phyloP scores from a whole-genome alignment of 179 eudicot species.

The Spinacia oleracea region DNA sequence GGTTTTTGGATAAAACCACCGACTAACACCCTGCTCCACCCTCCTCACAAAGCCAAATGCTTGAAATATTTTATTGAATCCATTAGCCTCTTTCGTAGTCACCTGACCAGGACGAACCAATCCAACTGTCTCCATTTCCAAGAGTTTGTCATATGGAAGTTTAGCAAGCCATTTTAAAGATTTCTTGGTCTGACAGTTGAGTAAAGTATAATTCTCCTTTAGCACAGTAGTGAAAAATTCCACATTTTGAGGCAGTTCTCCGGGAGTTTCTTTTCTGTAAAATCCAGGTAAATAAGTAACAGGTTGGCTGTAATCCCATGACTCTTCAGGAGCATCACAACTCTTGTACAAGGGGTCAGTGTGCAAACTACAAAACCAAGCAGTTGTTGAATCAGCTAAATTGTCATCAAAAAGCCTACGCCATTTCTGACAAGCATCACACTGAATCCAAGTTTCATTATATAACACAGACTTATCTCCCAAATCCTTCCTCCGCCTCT shows the following conservation, averaged over 20 bases:
- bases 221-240: constrained; percentile 75
- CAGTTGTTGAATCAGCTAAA: constrained; percentile 43
- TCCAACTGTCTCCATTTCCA: constrained; percentile 75
- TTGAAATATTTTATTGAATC: constrained; percentile 63
- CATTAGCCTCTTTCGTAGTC: constrained; percentile 44
- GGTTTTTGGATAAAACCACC: constrained; percentile 82
- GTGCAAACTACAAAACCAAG: constrained; percentile 98
- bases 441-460: constrained; percentile 84
- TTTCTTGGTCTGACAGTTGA: constrained; percentile 64
- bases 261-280: constrained; percentile 61
- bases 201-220: constrained; percentile 60
- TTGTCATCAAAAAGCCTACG: constrained; percentile 58
- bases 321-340: constrained; percentile 75
- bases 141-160: constrained; percentile 65
- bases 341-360: constrained; percentile 59
- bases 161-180: constrained; percentile 87
- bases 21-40: constrained; percentile 48
- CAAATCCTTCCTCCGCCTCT: constrained; percentile 38
- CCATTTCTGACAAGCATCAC: constrained; percentile 95
- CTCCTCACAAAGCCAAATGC: constrained; percentile 79
- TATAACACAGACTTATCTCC: constrained; percentile 26
- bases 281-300: constrained; percentile 80
- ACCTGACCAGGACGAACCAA: constrained; percentile 63
- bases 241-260: constrained; percentile 69
- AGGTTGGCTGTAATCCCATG: constrained; percentile 54